Evolutionary conservation across 2,329 filamentous ascomycete genomes (phyloP).

Genomic region (Penicillium sp.): DNA sequence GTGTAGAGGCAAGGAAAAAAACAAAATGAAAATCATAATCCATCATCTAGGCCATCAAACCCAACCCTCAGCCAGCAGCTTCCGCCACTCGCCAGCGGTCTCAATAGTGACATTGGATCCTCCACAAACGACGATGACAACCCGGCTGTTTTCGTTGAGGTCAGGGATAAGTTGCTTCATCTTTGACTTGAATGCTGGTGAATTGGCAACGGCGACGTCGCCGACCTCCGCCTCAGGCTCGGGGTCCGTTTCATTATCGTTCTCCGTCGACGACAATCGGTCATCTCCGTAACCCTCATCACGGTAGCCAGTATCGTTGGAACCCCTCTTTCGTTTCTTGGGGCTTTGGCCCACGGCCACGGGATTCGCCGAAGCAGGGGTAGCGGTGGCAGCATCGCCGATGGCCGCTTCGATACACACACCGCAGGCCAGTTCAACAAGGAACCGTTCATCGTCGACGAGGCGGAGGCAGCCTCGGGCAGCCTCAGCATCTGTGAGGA

Average conservation of each 20-base stretch:
- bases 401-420: conserved; percentile 63
- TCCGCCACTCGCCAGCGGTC: conserved; percentile 59
- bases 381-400: conserved; percentile 28
- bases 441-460: conserved; percentile 74
- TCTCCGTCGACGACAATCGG: conserved; percentile 29
- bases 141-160: conserved; percentile 64
- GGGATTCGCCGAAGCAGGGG: conserved; percentile 9
- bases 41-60: conserved; percentile 9
- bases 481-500: conserved; percentile 73
- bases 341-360: conserved; percentile 12
- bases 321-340: conserved; percentile 33
- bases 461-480: conserved; percentile 73
- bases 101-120: conserved; percentile 65
- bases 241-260: conserved; percentile 26
- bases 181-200: conserved; percentile 33
- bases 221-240: conserved; percentile 20
- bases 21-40: conserved; percentile 2
- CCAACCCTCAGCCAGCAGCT: conserved; percentile 44
- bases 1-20: conserved; percentile 5
- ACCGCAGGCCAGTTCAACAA: conserved; percentile 84
- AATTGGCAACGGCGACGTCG: conserved; percentile 1
- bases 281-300: conserved; percentile 40
- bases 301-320: conserved; percentile 10
- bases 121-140: conserved; percentile 85
- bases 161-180: conserved; percentile 63